Base-by-base conservation (phyloP, 345 rosid species). In the Gossypium arboreum region DNA sequence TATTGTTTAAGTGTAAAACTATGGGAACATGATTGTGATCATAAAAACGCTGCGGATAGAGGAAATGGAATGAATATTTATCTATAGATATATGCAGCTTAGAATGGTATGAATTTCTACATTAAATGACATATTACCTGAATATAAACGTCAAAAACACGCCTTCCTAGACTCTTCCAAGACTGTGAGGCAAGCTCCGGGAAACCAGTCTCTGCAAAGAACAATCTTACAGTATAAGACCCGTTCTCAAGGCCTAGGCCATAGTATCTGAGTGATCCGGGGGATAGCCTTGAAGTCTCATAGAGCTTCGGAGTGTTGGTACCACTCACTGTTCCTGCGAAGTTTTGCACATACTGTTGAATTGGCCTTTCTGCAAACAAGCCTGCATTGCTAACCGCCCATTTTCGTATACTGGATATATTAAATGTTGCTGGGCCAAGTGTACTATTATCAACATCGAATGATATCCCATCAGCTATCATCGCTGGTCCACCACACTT, bases 341-440 rank as follows among this genome's bases (percentile, higher is more conserved):
- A 76, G 67, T 22, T 56, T 64, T 24, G 70, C 47, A 62, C 34
- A 59, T 84, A 84, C 64, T 56, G 27, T 67, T 83, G 83, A 73
- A 72, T 73, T 71, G 12, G 52, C 67, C 85, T 84, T 4, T 85
- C 87, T 62, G 83, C 67, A 79, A 80, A 87, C 25, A 81, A 64
- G 34, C 94, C 94, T 50, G 70, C 86, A 71, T 79, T 85, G 80
- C 91, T 86, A 62, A 85, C 83, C 24, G 88, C 94, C 94, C 94
- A 89, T 80, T 83, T 86, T 43, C 74, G 51, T 11, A 79, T 59
- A 52, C n/a, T 73, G 59, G 85, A 73, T 39, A 90, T 83, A 45
- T 59, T 16, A 73, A 58, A 59, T 8, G 68, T 15, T 16, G 75
- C 75, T 45, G 65, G 13, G 9, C 67, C 67, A 2, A 72, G 5